Base-by-base conservation (phyloP, 768 basidiomycete species). In the Guyanaporus albipodus region DNA sequence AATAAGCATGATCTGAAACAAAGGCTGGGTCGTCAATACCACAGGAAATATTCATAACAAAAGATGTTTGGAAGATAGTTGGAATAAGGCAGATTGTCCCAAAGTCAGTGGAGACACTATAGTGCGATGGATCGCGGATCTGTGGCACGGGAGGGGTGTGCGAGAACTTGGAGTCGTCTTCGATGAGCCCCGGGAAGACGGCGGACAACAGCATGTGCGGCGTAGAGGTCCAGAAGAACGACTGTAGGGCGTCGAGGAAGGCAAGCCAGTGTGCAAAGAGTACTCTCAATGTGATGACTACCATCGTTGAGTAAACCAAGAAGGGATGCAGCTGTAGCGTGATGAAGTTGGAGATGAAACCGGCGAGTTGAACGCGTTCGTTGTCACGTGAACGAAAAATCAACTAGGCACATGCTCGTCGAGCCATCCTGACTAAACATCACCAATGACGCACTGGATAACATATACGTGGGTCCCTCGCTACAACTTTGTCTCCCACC, bases 361-460 rank as follows among this genome's bases (percentile, higher is more conserved):
- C 10, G 8, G 31, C 15, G 31, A 31, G 2, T 31, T 14, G 4
- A 31, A 31, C 6, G 8, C 7, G 10, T 15, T 56, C 43, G 31
- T 34, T 10, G 17, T 58, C 57, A 58, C 58, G 58, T 58, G 57
- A 36, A 14, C n/a, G 12, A 18, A 43, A 59, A 56, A 52, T 54
- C 56, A 41, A 41, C 28, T n/a, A 2, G 12, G 31, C 11, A 12
- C 28, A 29, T n/a, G n/a, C n/a, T n/a, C n/a, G n/a, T n/a, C n/a
- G n/a, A n/a, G n/a, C n/a, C n/a, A n/a, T n/a, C n/a, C n/a, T n/a
- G n/a, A n/a, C n/a, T n/a, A n/a, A n/a, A n/a, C n/a, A n/a, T n/a
- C n/a, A n/a, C n/a, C n/a, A n/a, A n/a, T n/a, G n/a, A n/a, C n/a
- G n/a, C n/a, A n/a, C n/a, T n/a, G n/a, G n/a, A n/a, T n/a, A n/a